phyloP scores from a whole-genome alignment of 2,329 filamentous ascomycete species.

The Aspergillus tubingensis region DNA sequence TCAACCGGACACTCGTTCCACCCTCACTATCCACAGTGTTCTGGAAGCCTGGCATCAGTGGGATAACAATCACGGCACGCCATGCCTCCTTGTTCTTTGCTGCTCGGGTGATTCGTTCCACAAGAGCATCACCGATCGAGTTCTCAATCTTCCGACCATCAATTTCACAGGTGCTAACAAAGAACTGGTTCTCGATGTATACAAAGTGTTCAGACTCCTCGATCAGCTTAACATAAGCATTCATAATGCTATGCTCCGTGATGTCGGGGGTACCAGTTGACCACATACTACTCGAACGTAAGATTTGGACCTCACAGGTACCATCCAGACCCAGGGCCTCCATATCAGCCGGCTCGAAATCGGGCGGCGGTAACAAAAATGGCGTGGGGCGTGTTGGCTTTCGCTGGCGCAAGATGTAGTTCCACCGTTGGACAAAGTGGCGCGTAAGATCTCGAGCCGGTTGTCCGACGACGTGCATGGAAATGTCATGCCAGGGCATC shows the following conservation, averaged over 20 bases:
- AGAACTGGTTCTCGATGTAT: slow-evolving; percentile 99
- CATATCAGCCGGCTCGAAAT: slow-evolving; percentile 82
- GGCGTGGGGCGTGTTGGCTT: slow-evolving; percentile 93
- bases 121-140: slow-evolving; percentile 88
- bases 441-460: slow-evolving; percentile 90
- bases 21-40: slow-evolving; percentile 94
- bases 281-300: slow-evolving; percentile 88
- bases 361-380: slow-evolving; percentile 88
- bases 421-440: slow-evolving; percentile 98
- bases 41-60: slow-evolving; percentile 97
- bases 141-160: slow-evolving; percentile 88
- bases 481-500: slow-evolving; percentile 99
- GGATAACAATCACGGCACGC: slow-evolving; percentile 87
- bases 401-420: slow-evolving; percentile 88
- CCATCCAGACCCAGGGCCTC: slow-evolving; percentile 86
- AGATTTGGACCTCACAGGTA: slow-evolving; percentile 93
- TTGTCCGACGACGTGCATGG: slow-evolving; percentile 96
- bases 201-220: slow-evolving; percentile 95
- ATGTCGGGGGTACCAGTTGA: slow-evolving; percentile 82
- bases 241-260: slow-evolving; percentile 93
- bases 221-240: slow-evolving; percentile 91
- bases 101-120: slow-evolving; percentile 85
- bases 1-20: slow-evolving; percentile 89
- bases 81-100: slow-evolving; percentile 83
- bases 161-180: slow-evolving; percentile 88